Evolutionary conservation across 441 rosid genomes (phyloP).

Genomic region (Rhodomyrtus psidioides): DNA sequence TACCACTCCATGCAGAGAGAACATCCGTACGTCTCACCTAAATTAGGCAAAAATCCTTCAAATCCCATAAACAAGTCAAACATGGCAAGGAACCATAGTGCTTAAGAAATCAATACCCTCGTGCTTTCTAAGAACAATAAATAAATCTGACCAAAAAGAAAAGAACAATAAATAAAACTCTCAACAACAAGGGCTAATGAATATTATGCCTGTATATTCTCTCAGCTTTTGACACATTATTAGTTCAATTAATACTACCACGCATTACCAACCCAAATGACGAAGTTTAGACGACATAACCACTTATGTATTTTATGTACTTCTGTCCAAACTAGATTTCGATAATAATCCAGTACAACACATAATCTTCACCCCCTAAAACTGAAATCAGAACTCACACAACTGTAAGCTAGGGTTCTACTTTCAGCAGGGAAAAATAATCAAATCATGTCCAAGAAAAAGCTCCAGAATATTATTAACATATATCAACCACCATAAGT

Average conservation of each 20-base stretch:
- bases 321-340: not conserved
- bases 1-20: slow-evolving; percentile 99
- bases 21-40: slow-evolving; percentile 95
- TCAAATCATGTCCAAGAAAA: not conserved
- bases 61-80: slow-evolving; percentile 2
- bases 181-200: not conserved
- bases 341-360: not conserved
- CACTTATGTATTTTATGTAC: not conserved
- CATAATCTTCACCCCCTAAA: not conserved
- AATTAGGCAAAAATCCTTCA: slow-evolving; percentile 11
- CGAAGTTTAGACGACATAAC: not conserved
- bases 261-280: not conserved
- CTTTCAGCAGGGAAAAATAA: not conserved
- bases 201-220: not conserved
- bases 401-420: not conserved
- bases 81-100: not conserved
- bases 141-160: too few relatives aligned
- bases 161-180: too few relatives aligned
- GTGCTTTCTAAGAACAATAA: not conserved
- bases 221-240: not conserved
- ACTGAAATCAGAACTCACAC: not conserved
- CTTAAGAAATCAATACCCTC: not conserved
- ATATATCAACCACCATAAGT: not conserved
- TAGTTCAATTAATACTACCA: not conserved
- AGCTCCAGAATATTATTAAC: not conserved